phyloP scores from a whole-genome alignment of 208 protist genomes.

The Blechomonas ayalai region DNA sequence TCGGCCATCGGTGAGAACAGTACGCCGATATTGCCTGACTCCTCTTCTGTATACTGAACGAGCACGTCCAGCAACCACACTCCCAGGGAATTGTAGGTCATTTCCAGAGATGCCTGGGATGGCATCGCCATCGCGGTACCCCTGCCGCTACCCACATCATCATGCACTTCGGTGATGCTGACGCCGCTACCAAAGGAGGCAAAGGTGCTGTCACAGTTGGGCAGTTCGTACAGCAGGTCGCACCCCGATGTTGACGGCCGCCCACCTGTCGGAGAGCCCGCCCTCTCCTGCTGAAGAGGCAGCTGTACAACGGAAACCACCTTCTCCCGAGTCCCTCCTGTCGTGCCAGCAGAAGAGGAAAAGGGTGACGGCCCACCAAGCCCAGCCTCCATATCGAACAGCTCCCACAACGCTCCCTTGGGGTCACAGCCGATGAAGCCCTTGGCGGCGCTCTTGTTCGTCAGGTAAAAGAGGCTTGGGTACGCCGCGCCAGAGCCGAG shows the following conservation, averaged over 20 bases:
- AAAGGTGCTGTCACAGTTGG: not conserved
- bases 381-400: constrained; percentile 33
- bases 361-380: not conserved
- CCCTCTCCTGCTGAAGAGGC: constrained; percentile 1
- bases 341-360: not conserved
- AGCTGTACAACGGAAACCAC: constrained; percentile 1
- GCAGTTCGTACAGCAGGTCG: no score
- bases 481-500: constrained; percentile 18
- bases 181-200: not conserved
- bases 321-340: not conserved
- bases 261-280: no score
- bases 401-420: constrained; percentile 24
- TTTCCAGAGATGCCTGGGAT: constrained; percentile 3
- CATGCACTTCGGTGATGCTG: constrained; percentile 2
- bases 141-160: not conserved
- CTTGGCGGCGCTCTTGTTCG: constrained; percentile 20
- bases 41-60: constrained; percentile 37
- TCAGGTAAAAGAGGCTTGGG: constrained; percentile 27
- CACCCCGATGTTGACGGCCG: no score
- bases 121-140: constrained; percentile 7
- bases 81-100: constrained; percentile 28
- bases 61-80: constrained; percentile 59
- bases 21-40: constrained; percentile 12
- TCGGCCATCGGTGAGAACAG: constrained; percentile 76
- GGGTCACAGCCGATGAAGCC: constrained; percentile 30